These are phyloP conservation scores for Alternaria brassicae DNA, from an alignment of 2,329 filamentous ascomycete genomes.

Conservation along the genomic window DNA sequence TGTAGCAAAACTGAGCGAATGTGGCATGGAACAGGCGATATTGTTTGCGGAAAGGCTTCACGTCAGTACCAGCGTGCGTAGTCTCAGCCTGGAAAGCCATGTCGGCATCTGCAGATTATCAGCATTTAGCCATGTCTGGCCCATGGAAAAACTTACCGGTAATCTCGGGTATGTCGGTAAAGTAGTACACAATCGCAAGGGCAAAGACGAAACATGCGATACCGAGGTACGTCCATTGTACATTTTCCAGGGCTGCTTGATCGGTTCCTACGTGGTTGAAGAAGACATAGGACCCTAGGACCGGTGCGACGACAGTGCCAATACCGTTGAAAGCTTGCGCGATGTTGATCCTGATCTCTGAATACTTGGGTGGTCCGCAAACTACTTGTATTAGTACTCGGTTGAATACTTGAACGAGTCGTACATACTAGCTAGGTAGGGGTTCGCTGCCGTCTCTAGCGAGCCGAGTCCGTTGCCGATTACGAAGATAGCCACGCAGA, in stretches of 20 bases:
- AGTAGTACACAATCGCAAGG: constrained; percentile 65
- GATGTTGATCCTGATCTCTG: constrained; percentile 65
- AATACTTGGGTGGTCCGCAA: constrained; percentile 66
- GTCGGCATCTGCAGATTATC: constrained; percentile 49
- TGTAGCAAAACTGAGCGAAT: constrained; percentile 80
- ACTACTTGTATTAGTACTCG: constrained; percentile 32
- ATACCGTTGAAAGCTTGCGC: constrained; percentile 66
- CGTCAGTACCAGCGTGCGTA: constrained; percentile 47
- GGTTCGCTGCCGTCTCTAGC: constrained; percentile 67
- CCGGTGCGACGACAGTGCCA: constrained; percentile 65
- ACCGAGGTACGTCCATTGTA: constrained; percentile 70
- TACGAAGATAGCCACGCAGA: constrained; percentile 66
- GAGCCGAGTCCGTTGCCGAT: constrained; percentile 61
- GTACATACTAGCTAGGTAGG: constrained; percentile 35
- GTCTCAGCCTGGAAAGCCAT: constrained; percentile 61
- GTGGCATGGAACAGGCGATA: constrained; percentile 79
- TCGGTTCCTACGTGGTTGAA: constrained; percentile 63
- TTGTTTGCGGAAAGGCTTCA: constrained; percentile 64
- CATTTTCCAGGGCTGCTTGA: constrained; percentile 61
- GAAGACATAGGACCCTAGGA: constrained; percentile 67
- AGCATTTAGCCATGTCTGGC: background rate
- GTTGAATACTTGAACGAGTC: background rate
- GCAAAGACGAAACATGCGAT: constrained; percentile 67
- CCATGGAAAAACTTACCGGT: constrained; percentile 46
- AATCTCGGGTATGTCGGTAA: constrained; percentile 62